Evolutionary conservation across 805 yeast genomes (phyloP).

Genomic region (Cyberlindnera bimundalis): DNA sequence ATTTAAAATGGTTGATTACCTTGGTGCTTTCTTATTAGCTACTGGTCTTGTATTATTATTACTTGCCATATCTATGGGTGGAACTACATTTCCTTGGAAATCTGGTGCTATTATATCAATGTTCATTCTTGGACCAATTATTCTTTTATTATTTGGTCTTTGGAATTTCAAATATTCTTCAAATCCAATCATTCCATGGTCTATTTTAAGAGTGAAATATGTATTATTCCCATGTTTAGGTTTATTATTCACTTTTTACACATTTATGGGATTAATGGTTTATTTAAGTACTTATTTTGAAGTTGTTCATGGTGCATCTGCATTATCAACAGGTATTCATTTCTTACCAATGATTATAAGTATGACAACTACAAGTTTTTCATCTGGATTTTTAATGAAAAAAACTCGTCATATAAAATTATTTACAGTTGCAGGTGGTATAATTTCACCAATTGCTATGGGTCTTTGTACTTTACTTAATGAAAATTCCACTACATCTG

Average conservation of each 20-base stretch:
- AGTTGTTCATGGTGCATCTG: conserved; percentile 33
- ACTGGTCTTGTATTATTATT: conserved; percentile 41
- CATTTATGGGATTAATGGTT: conserved; percentile 2
- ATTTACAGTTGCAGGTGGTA: conserved; percentile 34
- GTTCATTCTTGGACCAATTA: conserved; percentile 3
- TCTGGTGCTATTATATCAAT: conserved; percentile 9
- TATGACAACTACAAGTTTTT: conserved; percentile 29
- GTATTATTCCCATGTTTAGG: conserved; percentile 1
- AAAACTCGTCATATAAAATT: conserved; percentile 41
- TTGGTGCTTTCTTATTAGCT: conserved; percentile 43
- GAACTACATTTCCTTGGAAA: conserved; percentile 29
- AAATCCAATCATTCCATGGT: conserved; percentile 24
- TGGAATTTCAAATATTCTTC: conserved; percentile 8
- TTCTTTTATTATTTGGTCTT: background rate
- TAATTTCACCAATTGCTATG: conserved; percentile 38
- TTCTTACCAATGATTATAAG: conserved; percentile 41
- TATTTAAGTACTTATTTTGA: conserved; percentile 8
- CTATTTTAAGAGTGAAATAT: background rate
- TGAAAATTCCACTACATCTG: conserved; percentile 33
- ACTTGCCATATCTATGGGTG: conserved; percentile 52
- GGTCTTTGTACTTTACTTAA: conserved; percentile 43
- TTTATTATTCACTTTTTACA: conserved; percentile 4
- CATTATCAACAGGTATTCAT: conserved; percentile 44
- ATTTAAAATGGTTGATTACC: conserved; percentile 41
- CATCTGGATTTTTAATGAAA: conserved; percentile 35